Conservation (phyloP, 129 eudicot genomes). For the Oenanthe sinensis region DNA sequence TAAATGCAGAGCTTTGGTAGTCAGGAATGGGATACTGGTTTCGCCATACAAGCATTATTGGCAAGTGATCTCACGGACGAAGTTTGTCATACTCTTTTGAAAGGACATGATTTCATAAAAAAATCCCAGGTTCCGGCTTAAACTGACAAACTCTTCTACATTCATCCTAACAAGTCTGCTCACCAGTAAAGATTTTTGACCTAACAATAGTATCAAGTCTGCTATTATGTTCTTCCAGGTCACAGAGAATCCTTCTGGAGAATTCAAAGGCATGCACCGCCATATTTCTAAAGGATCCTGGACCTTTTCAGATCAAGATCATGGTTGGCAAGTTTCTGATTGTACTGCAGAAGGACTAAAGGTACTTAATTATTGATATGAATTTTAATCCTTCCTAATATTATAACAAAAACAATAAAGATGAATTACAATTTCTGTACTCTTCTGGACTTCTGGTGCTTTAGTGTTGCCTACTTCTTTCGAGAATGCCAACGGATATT, state of each 20-base stretch:
- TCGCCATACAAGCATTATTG: slow-evolving; percentile 37
- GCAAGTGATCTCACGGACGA: slow-evolving; percentile 30
- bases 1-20: slow-evolving; percentile 33
- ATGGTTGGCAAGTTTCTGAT: slow-evolving; percentile 53
- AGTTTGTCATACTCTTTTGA: slow-evolving; percentile 17
- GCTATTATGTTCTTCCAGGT: slow-evolving; percentile 16
- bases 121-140: slow-evolving; percentile 25
- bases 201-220: not conserved
- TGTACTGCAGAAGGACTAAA: slow-evolving; percentile 51
- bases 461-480: slow-evolving; percentile 33
- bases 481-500: slow-evolving; percentile 27
- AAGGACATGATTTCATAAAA: slow-evolving; percentile 34
- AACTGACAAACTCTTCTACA: not conserved
- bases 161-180: not conserved
- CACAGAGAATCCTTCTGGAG: slow-evolving; percentile 34
- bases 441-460: not conserved
- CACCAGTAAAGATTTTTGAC: not conserved
- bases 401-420: not conserved
- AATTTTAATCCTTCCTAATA: not conserved
- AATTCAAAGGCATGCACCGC: slow-evolving; percentile 38
- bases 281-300: slow-evolving; percentile 40
- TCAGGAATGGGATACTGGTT: slow-evolving; percentile 38
- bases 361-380: slow-evolving; percentile 14
- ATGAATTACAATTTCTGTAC: not conserved
- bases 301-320: slow-evolving; percentile 55